phyloP scores from a whole-genome alignment of 495 filamentous ascomycete genomes.

The Penicillium egyptiacum region DNA sequence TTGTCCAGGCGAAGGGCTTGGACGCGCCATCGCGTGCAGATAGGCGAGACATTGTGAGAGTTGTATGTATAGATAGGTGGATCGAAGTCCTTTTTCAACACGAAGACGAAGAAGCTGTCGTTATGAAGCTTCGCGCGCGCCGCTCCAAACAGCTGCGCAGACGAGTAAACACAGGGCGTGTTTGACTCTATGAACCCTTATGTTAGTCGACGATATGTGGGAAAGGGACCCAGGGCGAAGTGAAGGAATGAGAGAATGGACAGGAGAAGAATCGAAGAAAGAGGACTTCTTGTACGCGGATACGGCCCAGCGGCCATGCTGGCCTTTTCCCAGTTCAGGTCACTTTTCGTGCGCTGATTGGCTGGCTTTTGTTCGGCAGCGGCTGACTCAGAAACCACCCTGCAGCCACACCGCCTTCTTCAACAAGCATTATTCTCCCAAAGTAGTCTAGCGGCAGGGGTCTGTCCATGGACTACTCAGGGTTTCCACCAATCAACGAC shows the following conservation, averaged over 20 bases:
- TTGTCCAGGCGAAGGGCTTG: slow-evolving; percentile 62
- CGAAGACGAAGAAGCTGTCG: slow-evolving; percentile 17
- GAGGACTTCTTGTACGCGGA: slow-evolving; percentile 32
- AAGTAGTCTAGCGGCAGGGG: slow-evolving; percentile 12
- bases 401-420: slow-evolving; percentile 31
- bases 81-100: slow-evolving; percentile 14
- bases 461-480: slow-evolving; percentile 4
- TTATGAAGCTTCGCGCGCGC: slow-evolving; percentile 18
- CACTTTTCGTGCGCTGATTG: slow-evolving; percentile 47
- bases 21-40: slow-evolving; percentile 45
- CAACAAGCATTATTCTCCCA: slow-evolving; percentile 10
- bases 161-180: slow-evolving; percentile 22
- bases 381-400: slow-evolving; percentile 27
- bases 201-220: slow-evolving; percentile 10
- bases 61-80: slow-evolving; percentile 16
- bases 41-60: slow-evolving; percentile 48
- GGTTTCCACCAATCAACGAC: slow-evolving; percentile 14
- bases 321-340: slow-evolving; percentile 49
- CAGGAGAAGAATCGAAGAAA: slow-evolving; percentile 15
- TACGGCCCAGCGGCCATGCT: slow-evolving; percentile 44
- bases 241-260: slow-evolving; percentile 20
- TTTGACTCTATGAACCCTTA: slow-evolving; percentile 22
- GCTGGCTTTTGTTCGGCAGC: slow-evolving; percentile 13
- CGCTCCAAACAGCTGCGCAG: slow-evolving; percentile 16
- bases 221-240: slow-evolving; percentile 25